phyloP scores from a whole-genome alignment of 176 grass and related monocot genomes.

The Saccharum officinarum region DNA sequence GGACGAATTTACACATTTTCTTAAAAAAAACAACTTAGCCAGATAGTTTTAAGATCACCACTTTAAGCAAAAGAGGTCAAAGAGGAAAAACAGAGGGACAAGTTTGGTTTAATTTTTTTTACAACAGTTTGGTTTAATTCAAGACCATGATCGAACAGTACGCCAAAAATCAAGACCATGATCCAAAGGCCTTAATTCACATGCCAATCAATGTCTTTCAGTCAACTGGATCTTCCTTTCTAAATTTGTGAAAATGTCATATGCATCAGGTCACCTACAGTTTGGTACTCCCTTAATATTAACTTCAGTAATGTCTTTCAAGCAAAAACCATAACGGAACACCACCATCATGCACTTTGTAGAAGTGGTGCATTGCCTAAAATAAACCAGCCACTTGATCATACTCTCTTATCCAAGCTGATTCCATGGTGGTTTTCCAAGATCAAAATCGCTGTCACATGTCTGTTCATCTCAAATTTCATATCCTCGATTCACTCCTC shows the following conservation, averaged over 20 bases:
- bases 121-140: too few species aligned
- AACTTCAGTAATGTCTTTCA: not conserved
- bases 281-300: not conserved
- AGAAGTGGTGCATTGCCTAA: not conserved
- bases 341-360: not conserved
- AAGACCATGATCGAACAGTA: not conserved
- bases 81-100: not conserved
- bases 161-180: not conserved
- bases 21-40: not conserved
- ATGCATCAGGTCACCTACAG: constrained; percentile 13
- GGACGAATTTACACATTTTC: not conserved
- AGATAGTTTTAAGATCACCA: not conserved
- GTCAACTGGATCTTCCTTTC: not conserved
- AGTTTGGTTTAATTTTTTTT: too few species aligned
- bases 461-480: not conserved
- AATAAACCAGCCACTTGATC: not conserved
- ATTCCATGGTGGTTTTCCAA: not conserved
- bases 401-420: not conserved
- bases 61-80: not conserved
- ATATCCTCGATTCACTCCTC: not conserved
- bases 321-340: not conserved
- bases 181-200: not conserved
- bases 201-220: not conserved
- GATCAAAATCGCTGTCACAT: not conserved
- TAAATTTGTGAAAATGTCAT: not conserved